Evolutionary conservation across 23 red algal genomes (phyloP).

Genomic region (Pyropia yezoensis): DNA sequence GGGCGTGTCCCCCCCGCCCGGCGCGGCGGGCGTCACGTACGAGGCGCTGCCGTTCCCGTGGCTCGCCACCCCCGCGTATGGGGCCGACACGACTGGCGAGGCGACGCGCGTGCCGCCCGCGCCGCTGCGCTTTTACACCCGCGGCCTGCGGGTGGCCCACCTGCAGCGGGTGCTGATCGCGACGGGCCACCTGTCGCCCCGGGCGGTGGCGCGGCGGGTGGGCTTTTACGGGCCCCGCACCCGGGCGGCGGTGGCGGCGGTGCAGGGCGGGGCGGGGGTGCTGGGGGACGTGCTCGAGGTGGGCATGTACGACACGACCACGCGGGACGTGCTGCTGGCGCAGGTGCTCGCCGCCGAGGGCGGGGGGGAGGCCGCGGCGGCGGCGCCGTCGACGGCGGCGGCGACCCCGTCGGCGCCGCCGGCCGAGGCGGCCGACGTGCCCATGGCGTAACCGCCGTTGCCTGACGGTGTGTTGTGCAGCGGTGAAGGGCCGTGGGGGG

Average conservation of each 20-base stretch:
- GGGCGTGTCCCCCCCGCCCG: neutral
- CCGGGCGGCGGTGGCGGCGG: conserved; percentile 16
- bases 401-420: too few relatives aligned
- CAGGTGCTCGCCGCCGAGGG: too few relatives aligned
- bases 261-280: conserved; percentile 30
- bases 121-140: conserved; percentile 16
- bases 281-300: conserved; percentile 13
- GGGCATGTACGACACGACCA: conserved; percentile 52
- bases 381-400: too few relatives aligned
- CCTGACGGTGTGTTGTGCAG: too few relatives aligned
- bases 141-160: conserved; percentile 17
- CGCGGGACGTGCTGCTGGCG: conserved; percentile 22
- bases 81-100: neutral
- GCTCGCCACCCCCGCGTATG: neutral
- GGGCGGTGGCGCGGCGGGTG: conserved; percentile 18
- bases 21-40: neutral
- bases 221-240: conserved; percentile 45
- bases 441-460: too few relatives aligned
- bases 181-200: conserved; percentile 37
- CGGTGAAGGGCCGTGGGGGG: too few relatives aligned
- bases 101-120: conserved; percentile 6
- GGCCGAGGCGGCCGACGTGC: too few relatives aligned
- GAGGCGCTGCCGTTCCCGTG: neutral
- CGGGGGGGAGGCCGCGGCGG: too few relatives aligned
- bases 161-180: conserved; percentile 47